Conservation (phyloP, 306 rosid genomes). For the Malus domestica region DNA sequence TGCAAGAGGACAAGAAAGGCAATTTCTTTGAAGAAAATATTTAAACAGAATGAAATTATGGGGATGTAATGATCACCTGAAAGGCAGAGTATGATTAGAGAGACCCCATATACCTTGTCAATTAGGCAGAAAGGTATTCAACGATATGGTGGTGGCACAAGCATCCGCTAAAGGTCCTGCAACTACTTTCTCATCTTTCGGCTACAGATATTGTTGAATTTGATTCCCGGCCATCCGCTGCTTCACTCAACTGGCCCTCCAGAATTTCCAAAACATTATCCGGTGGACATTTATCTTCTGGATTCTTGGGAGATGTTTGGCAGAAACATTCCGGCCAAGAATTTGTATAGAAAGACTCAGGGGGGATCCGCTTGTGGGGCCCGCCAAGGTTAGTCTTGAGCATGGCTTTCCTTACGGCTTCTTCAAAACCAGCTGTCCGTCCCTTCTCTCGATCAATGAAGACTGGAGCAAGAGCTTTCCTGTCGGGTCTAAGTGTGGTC, state of each 20-base stretch:
- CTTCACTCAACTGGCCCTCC: conserved; percentile 36
- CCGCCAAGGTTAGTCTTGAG: conserved; percentile 77
- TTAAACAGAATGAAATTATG: neutral
- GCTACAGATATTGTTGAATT: conserved; percentile 42
- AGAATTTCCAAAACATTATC: conserved; percentile 56
- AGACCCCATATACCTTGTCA: conserved; percentile 21
- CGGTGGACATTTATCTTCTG: conserved; percentile 76
- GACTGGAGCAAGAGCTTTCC: conserved; percentile 91
- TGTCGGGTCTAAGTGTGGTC: conserved; percentile 82
- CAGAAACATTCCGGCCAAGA: conserved; percentile 99
- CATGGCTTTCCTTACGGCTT: conserved; percentile 71
- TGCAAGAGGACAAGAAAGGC: neutral
- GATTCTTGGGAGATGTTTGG: conserved; percentile 52
- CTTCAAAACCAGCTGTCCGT: conserved; percentile 54
- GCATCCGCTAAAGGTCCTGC: conserved; percentile 13
- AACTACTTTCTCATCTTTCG: conserved; percentile 20
- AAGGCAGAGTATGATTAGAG: neutral
- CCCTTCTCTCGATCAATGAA: conserved; percentile 75
- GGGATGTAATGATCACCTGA: conserved; percentile 9
- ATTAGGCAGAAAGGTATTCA: conserved; percentile 20
- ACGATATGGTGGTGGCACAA: conserved; percentile 15
- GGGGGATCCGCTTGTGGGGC: conserved; percentile 76
- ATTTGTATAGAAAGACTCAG: conserved; percentile 94
- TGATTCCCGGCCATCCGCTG: conserved; percentile 13
- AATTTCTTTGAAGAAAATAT: neutral